Conservation (phyloP, 1,284 basidiomycete genomes). For the Microbotryum intermedium region DNA sequence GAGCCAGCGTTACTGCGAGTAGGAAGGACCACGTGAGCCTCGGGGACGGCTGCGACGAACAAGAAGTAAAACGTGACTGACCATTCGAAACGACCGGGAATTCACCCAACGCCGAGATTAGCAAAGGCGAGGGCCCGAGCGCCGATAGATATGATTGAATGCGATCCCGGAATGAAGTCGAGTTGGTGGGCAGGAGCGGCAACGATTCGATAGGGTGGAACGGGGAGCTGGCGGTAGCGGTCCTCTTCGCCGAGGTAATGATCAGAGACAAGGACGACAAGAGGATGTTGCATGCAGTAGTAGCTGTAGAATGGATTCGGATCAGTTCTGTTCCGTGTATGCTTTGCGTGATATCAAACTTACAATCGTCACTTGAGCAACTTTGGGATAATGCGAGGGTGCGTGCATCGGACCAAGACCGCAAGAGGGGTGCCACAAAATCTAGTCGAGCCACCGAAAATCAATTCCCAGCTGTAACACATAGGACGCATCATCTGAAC, state of each 20-base stretch:
- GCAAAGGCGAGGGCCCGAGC: conserved; percentile 6
- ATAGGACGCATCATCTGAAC: background rate
- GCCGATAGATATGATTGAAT: background rate
- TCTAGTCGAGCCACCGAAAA: background rate
- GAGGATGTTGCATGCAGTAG: background rate
- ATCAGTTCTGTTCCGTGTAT: background rate
- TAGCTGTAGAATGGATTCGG: background rate
- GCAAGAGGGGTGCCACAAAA: conserved; percentile 4
- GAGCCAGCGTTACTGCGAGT: conserved; percentile 12
- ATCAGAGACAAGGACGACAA: background rate
- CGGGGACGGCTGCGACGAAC: background rate
- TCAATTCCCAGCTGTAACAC: background rate
- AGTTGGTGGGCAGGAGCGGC: background rate
- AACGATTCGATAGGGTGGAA: no score
- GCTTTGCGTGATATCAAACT: background rate
- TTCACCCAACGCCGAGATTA: conserved; percentile 1
- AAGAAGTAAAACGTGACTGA: background rate
- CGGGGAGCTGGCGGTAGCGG: no score
- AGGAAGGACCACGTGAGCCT: background rate
- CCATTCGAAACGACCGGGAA: conserved; percentile 9
- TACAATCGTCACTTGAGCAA: no score
- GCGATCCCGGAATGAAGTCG: background rate
- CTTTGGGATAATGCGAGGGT: no score
- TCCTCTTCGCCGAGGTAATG: background rate
- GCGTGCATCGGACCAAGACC: background rate